phyloP scores from a whole-genome alignment of 805 yeast species.

The Lachancea fermentati region DNA sequence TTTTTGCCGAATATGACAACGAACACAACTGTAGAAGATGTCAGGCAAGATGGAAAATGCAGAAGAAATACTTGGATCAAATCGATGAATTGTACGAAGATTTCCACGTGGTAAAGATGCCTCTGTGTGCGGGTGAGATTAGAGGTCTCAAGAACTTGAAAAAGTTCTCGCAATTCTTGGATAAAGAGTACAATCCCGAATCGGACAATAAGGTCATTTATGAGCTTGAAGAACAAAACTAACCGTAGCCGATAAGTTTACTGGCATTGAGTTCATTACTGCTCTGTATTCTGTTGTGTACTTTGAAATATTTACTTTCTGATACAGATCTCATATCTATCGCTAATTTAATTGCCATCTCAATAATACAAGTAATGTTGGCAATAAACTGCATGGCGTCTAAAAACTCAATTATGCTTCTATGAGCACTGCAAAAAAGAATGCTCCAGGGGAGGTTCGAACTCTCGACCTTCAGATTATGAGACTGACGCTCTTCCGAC shows the following conservation, averaged over 20 bases:
- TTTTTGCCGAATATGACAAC: constrained; percentile 70
- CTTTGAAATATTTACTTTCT: no score
- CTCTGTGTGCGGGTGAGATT: constrained; percentile 89
- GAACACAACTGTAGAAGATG: constrained; percentile 82
- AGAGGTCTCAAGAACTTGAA: constrained; percentile 85
- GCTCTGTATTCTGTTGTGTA: no score
- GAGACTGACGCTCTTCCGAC: constrained; percentile 25
- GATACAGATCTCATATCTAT: no score
- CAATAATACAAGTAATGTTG: no score
- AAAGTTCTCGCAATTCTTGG: constrained; percentile 74
- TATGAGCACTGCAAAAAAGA: no score
- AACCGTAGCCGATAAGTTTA: constrained; percentile 1
- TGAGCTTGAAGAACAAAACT: constrained; percentile 32
- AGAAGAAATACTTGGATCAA: constrained; percentile 88
- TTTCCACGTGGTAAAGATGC: constrained; percentile 93
- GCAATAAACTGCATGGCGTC: no score
- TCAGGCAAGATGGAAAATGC: constrained; percentile 91
- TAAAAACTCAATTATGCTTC: no score
- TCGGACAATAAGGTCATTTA: constrained; percentile 39
- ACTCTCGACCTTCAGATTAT: constrained; percentile 23
- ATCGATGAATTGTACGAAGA: constrained; percentile 96
- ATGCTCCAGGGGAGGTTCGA: constrained; percentile 25
- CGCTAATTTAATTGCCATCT: no score
- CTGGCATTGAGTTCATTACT: no score
- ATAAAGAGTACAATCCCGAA: constrained; percentile 70